Evolutionary conservation across 1,139 yeast genomes (phyloP).

Genomic region (Protomyces inouyei): DNA sequence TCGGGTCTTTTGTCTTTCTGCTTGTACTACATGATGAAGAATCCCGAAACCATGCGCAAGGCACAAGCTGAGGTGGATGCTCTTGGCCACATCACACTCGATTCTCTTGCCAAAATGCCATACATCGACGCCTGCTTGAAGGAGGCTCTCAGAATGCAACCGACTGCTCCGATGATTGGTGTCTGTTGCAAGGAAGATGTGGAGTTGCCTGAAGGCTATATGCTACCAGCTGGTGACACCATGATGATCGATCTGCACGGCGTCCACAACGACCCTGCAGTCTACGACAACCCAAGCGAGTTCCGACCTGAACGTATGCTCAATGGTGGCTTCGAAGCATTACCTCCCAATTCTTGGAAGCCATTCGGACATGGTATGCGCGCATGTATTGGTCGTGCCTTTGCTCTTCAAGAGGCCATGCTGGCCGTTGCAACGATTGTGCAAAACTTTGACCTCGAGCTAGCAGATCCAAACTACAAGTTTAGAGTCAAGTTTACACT

Average conservation of each 20-base stretch:
- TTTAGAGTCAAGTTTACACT: slow-evolving; percentile 15
- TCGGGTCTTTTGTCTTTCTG: slow-evolving; percentile 30
- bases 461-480: slow-evolving; percentile 21
- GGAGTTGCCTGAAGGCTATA: slow-evolving; percentile 20
- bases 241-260: slow-evolving; percentile 15
- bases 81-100: slow-evolving; percentile 23
- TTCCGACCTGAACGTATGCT: slow-evolving; percentile 27
- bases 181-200: slow-evolving; percentile 15
- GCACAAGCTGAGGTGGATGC: slow-evolving; percentile 27
- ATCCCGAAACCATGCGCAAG: slow-evolving; percentile 24
- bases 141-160: slow-evolving; percentile 24
- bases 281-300: slow-evolving; percentile 23
- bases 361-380: slow-evolving; percentile 27
- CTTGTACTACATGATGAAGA: slow-evolving; percentile 26
- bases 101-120: slow-evolving; percentile 20
- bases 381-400: slow-evolving; percentile 27
- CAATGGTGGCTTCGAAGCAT: slow-evolving; percentile 17
- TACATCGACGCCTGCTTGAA: slow-evolving; percentile 26
- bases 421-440: slow-evolving; percentile 22
- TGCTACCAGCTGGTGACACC: slow-evolving; percentile 20
- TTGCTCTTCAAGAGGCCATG: slow-evolving; percentile 24
- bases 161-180: slow-evolving; percentile 22
- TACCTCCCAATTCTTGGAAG: slow-evolving; percentile 17
- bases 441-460: slow-evolving; percentile 23
- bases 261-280: slow-evolving; percentile 19